Evolutionary conservation across 1,284 basidiomycete species (phyloP), one percentile per base, ranked within the genome.

Genomic region (Cryptococcus sp.): DNA sequence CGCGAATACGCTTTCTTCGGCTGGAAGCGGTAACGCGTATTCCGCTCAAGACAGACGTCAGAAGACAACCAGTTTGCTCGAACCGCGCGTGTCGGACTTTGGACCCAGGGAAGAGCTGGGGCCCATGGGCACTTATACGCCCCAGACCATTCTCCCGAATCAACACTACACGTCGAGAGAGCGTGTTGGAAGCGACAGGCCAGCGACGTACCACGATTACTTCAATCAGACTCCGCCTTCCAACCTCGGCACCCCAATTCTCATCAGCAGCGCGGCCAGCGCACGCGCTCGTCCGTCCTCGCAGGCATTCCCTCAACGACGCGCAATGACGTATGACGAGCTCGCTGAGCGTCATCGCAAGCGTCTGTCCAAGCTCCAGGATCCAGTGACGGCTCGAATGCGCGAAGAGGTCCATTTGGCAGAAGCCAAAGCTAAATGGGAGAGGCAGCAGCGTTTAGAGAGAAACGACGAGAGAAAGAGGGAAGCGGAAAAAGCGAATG

Each of bases 251-350:
- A 41, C 48, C 11, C 52, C 54, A 23, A 30, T 63, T 25, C 50
- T 54, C 43, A 48, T 57, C 13, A 58, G 52, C 42, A 27, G 42
- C 13, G 60, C 64, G 25, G 43, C 54, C 41, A 41, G 27, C 19
- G 20, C 42, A 0, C 19, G 17, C 11, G 17, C 50, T 20, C 50
- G 43, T 17, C 55, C 55, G 5, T 20, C 8, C 5, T 47, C 50
- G 20, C 46, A 42, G 20, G 22, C 25, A 23, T n/a, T 39, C 35
- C 50, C 46, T n/a, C 40, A 51, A 23, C 49, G 43, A 30, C 61
- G 62, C 11, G 65, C 71, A 3, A 74, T 78, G 67, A 76, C 77
- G 6, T 69, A 70, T 20, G 75, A 78, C 27, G 75, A 80, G 53
- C 68, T 80, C 5, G 65, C 69, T 1, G 71, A 71, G 10, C 69